Evolutionary conservation across 2,329 filamentous ascomycete genomes (phyloP), one percentile per base, ranked within the genome.

Genomic region (Cadophora gregata): DNA sequence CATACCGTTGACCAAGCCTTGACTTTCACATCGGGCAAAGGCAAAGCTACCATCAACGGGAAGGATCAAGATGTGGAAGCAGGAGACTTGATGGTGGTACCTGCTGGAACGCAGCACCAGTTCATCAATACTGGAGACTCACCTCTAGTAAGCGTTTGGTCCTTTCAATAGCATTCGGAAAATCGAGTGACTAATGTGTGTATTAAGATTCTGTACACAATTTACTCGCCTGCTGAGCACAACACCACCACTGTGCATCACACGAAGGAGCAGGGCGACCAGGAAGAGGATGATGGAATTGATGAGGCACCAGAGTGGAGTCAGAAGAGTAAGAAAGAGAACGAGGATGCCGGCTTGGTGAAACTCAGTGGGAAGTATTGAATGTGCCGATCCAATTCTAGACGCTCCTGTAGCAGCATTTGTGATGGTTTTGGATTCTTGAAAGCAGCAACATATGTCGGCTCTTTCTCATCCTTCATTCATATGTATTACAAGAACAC

Each of bases 1-100:
- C 87, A 90, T 74, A 85, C 84, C 0, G 87, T 89, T 45, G 88
- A 90, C 69, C 88, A 90, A 71, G 85, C 87, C 64, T 79, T 90
- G 14, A 86, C 88, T 14, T 89, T 90, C 77, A 90, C 86, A 0
- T 85, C 83, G 6, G 88, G 87, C 14, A 80, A 78, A 12, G 86
- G 84, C 0, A 83, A 85, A 29, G 87, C 86, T 1, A 87, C 84
- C 2, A 83, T 90, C 4, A 84, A 81, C 19, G 86, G 86, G 0
- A 85, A 85, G 63, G 84, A 88, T 62, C 86, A 88, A 64, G 77
- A 79, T 29, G 79, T 80, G 4, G 71, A 72, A 68, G 69, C 73
- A 24, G 64, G 73, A 25, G 64, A 76, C 56, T 76, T 79, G 19
- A 83, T 90, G 27, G 81, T 89, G 59, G 87, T 90, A 2, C 88